These are phyloP conservation scores for Carpinus viminea DNA, from an alignment of 306 rosid species.

Conservation along the genomic window DNA sequence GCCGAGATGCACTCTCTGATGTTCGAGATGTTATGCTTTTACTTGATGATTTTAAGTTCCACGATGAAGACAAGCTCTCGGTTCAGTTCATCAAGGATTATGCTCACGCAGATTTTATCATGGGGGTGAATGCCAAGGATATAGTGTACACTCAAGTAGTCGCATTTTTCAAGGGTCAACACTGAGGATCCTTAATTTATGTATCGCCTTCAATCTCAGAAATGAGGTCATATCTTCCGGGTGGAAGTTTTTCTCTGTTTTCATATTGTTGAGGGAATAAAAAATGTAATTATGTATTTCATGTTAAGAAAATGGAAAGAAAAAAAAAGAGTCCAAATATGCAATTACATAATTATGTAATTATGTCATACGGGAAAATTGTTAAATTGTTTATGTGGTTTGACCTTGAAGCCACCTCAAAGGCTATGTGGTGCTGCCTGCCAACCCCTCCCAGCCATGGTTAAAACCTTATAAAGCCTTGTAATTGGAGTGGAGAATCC, in stretches of 20 bases:
- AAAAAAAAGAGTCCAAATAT: too few species aligned
- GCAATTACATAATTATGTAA: neutral
- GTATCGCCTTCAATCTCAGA: neutral
- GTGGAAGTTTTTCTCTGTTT: neutral
- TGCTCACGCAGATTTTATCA: conserved; percentile 72
- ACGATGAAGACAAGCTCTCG: conserved; percentile 59
- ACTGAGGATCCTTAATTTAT: conserved; percentile 17
- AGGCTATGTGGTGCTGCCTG: too few species aligned
- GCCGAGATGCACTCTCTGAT: conserved; percentile 78
- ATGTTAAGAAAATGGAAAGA: neutral
- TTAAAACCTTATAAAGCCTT: too few species aligned
- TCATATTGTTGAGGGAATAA: neutral
- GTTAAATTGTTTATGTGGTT: too few species aligned
- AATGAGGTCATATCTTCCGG: neutral
- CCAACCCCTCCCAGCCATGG: too few species aligned
- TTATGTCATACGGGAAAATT: too few species aligned
- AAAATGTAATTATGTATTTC: conserved; percentile 3
- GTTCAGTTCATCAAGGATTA: conserved; percentile 61
- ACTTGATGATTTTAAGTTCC: conserved; percentile 57
- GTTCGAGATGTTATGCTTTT: conserved; percentile 51
- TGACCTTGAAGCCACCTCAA: too few species aligned
- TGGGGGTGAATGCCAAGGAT: conserved; percentile 79
- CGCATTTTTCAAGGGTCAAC: conserved; percentile 59
- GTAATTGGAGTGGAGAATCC: too few species aligned
- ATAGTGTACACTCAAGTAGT: conserved; percentile 51